Conservation (phyloP, 108 stramenopile species). For the Cyclotella baltica region DNA sequence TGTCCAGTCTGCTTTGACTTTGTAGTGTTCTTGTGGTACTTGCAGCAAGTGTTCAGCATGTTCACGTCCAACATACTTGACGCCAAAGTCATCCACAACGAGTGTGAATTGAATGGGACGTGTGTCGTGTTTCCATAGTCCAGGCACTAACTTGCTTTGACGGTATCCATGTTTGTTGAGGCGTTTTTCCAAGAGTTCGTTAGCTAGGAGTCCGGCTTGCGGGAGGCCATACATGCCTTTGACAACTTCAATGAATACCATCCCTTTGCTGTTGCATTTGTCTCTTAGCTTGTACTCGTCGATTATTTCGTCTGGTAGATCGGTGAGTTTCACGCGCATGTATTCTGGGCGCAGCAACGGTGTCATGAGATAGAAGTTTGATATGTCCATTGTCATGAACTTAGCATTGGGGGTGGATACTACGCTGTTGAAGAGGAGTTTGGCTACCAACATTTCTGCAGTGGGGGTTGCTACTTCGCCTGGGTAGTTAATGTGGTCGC, state of each 20-base stretch:
- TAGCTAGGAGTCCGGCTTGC: too few relatives aligned
- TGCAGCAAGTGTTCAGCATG: conserved; percentile 46
- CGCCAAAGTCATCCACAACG: conserved; percentile 43
- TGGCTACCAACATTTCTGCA: conserved; percentile 20
- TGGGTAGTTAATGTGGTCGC: too few relatives aligned
- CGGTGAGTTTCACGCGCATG: conserved; percentile 37
- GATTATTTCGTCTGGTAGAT: too few relatives aligned
- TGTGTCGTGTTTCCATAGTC: too few relatives aligned
- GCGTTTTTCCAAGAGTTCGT: too few relatives aligned
- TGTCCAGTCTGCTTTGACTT: too few relatives aligned
- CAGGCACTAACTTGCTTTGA: too few relatives aligned
- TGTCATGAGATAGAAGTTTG: conserved; percentile 12
- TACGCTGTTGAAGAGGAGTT: conserved; percentile 41
- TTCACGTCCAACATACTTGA: conserved; percentile 29
- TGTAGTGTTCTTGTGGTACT: conserved; percentile 30
- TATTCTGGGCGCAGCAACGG: conserved; percentile 40
- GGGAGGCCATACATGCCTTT: too few relatives aligned
- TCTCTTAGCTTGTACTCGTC: conserved; percentile 32
- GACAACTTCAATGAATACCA: background rate
- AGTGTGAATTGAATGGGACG: too few relatives aligned
- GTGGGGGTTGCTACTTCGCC: too few relatives aligned
- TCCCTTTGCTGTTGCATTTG: background rate
- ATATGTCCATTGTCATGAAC: conserved; percentile 25
- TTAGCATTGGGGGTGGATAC: conserved; percentile 30
- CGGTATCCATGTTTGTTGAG: too few relatives aligned